These are phyloP conservation scores for Colletotrichum tanaceti DNA, from an alignment of 2,329 filamentous ascomycete genomes.

Conservation along the genomic window DNA sequence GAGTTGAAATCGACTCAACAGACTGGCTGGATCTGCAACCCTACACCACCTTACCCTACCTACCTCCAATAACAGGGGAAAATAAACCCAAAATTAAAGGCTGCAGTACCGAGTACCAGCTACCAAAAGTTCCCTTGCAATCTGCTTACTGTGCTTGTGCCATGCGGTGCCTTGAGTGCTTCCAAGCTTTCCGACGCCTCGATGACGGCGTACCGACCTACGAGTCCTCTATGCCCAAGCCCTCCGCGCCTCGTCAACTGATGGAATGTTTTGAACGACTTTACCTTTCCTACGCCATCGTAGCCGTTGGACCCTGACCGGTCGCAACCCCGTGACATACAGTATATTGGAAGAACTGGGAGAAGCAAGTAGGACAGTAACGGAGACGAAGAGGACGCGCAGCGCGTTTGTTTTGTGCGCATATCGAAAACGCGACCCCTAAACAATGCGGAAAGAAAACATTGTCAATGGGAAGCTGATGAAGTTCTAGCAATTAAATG, in stretches of 20 bases:
- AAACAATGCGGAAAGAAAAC: background rate
- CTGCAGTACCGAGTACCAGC: background rate
- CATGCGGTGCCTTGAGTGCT: background rate
- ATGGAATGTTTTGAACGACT: background rate
- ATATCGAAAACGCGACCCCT: background rate
- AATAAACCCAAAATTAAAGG: background rate
- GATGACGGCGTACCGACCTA: slow-evolving; percentile 19
- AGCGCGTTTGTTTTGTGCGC: background rate
- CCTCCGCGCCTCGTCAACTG: background rate
- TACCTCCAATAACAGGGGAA: too few relatives aligned
- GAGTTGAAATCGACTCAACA: background rate
- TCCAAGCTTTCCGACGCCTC: slow-evolving; percentile 7
- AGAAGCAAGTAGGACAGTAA: background rate
- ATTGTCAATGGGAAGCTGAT: background rate
- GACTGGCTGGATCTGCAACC: background rate
- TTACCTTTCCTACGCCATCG: background rate
- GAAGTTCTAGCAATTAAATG: background rate
- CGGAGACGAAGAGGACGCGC: background rate
- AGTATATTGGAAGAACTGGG: background rate
- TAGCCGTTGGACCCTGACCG: background rate
- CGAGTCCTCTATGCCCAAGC: slow-evolving; percentile 5
- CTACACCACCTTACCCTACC: background rate
- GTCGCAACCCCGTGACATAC: background rate
- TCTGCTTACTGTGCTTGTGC: slow-evolving; percentile 8
- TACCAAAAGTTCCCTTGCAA: background rate